Percentiles rank a stretch among this genome's conserved stretches.
phyloP scores from a whole-genome alignment of 2,329 filamentous ascomycete species.

The Clarireedia hainanense region DNA sequence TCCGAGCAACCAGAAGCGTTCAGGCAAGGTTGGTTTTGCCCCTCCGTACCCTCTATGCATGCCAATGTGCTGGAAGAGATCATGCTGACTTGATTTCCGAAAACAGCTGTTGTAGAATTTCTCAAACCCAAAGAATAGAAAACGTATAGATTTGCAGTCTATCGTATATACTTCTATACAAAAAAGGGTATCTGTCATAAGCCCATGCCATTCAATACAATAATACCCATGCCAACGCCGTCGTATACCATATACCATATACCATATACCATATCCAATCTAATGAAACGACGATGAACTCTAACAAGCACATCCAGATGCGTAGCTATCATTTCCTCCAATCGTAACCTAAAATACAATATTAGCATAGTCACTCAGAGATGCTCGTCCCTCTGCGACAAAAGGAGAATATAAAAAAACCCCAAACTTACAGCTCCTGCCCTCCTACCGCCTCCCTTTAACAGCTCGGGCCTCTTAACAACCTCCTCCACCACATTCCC shows the following conservation, averaged over 20 bases:
- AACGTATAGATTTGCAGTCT: slow-evolving; percentile 23
- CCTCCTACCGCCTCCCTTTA: slow-evolving; percentile 27
- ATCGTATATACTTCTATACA: slow-evolving; percentile 19
- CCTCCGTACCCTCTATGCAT: neutral
- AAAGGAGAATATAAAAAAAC: neutral
- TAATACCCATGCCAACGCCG: slow-evolving; percentile 9
- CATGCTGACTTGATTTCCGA: neutral
- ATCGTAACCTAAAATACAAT: slow-evolving; percentile 13
- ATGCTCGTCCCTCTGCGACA: neutral
- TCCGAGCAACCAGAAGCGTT: slow-evolving; percentile 82
- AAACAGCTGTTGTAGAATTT: slow-evolving; percentile 55
- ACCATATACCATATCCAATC: neutral
- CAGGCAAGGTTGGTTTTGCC: slow-evolving; percentile 50
- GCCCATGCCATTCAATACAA: slow-evolving; percentile 11
- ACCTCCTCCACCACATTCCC: slow-evolving; percentile 44
- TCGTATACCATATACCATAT: neutral
- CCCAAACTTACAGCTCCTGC: slow-evolving; percentile 16
- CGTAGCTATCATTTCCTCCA: neutral
- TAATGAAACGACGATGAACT: neutral
- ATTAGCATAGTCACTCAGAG: slow-evolving; percentile 12
- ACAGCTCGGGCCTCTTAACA: slow-evolving; percentile 37
- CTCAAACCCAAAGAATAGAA: slow-evolving; percentile 41
- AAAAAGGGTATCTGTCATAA: slow-evolving; percentile 28
- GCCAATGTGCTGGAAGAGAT: neutral
- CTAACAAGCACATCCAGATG: slow-evolving; percentile 8